Evolutionary conservation across 768 basidiomycete species (phyloP).

Genomic region (Nevesoporus exiguus): DNA sequence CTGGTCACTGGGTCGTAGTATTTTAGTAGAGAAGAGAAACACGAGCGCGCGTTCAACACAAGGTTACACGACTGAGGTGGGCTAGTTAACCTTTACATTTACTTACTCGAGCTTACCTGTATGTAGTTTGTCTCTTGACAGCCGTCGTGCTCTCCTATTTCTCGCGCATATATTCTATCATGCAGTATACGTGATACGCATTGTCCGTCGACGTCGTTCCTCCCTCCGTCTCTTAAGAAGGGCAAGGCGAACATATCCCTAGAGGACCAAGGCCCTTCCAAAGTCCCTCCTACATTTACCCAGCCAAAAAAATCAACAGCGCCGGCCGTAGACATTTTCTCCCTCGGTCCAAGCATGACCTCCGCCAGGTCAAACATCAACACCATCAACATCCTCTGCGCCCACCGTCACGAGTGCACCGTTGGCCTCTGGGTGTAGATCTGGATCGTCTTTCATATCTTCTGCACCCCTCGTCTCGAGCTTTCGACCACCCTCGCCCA

Average conservation of each 20-base stretch:
- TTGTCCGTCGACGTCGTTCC: conserved; percentile 45
- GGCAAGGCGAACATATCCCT: conserved; percentile 58
- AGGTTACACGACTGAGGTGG: no score
- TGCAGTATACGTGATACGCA: no score
- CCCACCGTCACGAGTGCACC: conserved; percentile 37
- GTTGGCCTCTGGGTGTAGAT: conserved; percentile 71
- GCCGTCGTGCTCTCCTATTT: no score
- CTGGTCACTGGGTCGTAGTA: no score
- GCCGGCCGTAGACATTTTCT: conserved; percentile 63
- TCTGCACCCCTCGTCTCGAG: conserved; percentile 68
- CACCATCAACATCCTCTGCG: neutral
- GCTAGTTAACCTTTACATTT: no score
- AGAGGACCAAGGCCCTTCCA: conserved; percentile 34
- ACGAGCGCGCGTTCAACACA: no score
- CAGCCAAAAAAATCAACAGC: conserved; percentile 17
- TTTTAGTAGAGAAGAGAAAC: no score
- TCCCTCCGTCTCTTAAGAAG: conserved; percentile 57
- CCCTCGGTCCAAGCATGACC: conserved; percentile 42
- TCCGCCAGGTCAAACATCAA: conserved; percentile 2
- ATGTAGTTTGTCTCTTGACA: no score
- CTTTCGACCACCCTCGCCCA: conserved; percentile 72
- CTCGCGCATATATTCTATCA: no score
- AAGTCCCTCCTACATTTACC: conserved; percentile 8
- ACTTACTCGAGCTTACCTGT: no score
- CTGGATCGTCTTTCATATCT: conserved; percentile 48